Evolutionary conservation across 2,329 filamentous ascomycete genomes (phyloP).

Genomic region (Fonsecaea erecta): DNA sequence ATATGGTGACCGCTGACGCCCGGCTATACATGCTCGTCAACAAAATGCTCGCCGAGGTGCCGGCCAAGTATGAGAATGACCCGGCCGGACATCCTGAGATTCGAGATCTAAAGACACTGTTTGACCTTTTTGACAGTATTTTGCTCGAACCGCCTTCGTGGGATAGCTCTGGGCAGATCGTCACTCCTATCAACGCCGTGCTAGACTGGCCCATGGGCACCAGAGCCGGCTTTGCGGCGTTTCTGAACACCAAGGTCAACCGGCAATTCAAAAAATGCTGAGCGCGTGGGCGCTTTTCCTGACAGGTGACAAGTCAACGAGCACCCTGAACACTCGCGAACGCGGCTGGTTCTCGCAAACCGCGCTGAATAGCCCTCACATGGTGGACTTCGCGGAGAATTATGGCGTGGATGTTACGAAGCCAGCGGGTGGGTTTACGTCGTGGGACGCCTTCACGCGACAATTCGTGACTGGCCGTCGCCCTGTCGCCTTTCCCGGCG

Average conservation of each 20-base stretch:
- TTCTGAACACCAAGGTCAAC: conserved; percentile 60
- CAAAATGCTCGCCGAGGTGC: conserved; percentile 71
- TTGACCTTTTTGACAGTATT: conserved; percentile 66
- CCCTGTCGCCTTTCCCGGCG: conserved; percentile 62
- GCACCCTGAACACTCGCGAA: conserved; percentile 22
- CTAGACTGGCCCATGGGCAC: conserved; percentile 66
- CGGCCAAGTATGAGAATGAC: conserved; percentile 64
- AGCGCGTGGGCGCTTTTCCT: conserved; percentile 52
- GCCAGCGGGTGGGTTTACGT: conserved; percentile 60
- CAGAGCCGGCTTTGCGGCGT: conserved; percentile 58
- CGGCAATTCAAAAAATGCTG: conserved; percentile 57
- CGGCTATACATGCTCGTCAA: conserved; percentile 69
- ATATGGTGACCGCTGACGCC: conserved; percentile 67
- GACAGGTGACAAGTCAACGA: conserved; percentile 58
- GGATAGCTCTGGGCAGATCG: conserved; percentile 52
- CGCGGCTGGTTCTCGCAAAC: conserved; percentile 44
- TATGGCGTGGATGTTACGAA: conserved; percentile 39
- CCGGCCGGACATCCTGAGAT: conserved; percentile 61
- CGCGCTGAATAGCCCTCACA: conserved; percentile 48
- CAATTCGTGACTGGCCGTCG: conserved; percentile 59
- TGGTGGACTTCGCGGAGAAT: conserved; percentile 43
- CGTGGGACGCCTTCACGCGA: conserved; percentile 72
- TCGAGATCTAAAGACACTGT: conserved; percentile 68
- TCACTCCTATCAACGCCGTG: conserved; percentile 62
- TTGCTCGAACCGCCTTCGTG: conserved; percentile 49